Percentiles rank a stretch among this genome's conserved stretches.
Conservation (phyloP, 1,284 basidiomycete species). For the Puccinia brachypodii region DNA sequence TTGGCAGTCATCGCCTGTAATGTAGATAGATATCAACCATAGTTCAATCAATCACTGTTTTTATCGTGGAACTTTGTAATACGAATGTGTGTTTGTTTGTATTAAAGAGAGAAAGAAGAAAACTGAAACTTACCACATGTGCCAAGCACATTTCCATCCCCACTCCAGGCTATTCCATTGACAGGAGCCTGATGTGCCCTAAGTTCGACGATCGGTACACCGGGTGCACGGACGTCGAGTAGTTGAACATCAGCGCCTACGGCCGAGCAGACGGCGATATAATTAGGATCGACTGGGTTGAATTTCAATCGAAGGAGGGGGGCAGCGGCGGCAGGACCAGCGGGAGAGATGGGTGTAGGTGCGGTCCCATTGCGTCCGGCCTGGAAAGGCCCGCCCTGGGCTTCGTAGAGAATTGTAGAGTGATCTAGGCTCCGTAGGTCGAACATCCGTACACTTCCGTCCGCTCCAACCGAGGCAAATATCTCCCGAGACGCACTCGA, state of each 20-base stretch:
- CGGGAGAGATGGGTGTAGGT: constrained; percentile 63
- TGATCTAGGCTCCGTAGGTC: constrained; percentile 94
- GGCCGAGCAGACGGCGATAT: constrained; percentile 90
- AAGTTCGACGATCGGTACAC: constrained; percentile 86
- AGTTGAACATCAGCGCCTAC: constrained; percentile 83
- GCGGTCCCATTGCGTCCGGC: constrained; percentile 58
- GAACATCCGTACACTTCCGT: constrained; percentile 93
- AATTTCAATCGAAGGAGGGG: constrained; percentile 80
- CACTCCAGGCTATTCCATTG: constrained; percentile 78
- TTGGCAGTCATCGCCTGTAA: constrained; percentile 92
- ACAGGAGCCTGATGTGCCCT: constrained; percentile 73
- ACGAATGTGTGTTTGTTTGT: constrained; percentile 28
- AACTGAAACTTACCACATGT: constrained; percentile 67
- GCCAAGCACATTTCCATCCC: constrained; percentile 75
- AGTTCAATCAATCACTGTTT: not conserved
- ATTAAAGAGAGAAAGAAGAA: constrained; percentile 3
- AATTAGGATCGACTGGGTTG: constrained; percentile 81
- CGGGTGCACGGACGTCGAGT: constrained; percentile 89
- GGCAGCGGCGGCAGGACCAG: constrained; percentile 63
- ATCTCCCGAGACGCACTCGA: constrained; percentile 96
- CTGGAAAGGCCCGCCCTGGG: constrained; percentile 65
- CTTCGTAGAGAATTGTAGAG: constrained; percentile 97
- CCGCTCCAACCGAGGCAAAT: constrained; percentile 97
- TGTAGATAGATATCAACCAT: not conserved
- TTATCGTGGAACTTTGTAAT: constrained; percentile 27